These are phyloP conservation scores for Plasmodium knowlesi DNA, from an alignment of 169 alveolate genomes.

Conservation along the genomic window DNA sequence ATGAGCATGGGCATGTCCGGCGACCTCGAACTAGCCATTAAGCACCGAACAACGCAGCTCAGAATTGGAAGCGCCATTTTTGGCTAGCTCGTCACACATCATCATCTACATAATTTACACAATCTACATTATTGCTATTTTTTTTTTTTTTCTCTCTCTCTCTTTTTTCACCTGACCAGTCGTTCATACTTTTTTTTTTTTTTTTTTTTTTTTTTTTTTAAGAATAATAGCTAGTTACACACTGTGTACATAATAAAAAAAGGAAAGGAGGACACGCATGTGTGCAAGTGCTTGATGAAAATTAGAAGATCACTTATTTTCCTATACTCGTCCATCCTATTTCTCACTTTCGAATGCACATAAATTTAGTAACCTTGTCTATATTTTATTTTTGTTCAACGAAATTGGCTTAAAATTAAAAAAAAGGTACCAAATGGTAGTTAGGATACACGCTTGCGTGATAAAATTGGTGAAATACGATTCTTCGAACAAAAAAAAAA, in stretches of 20 bases:
- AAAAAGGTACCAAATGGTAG: background rate
- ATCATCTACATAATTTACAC: background rate
- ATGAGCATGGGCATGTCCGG: conserved; percentile 95
- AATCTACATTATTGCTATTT: background rate
- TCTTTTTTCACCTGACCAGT: background rate
- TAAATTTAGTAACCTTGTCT: conserved; percentile 3
- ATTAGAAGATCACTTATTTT: background rate
- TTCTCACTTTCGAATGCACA: background rate
- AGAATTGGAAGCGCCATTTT: conserved; percentile 94
- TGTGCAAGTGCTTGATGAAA: background rate
- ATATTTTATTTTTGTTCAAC: background rate
- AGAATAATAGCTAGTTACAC: background rate
- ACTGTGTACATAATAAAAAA: background rate
- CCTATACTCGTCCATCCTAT: background rate
- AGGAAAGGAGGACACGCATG: background rate
- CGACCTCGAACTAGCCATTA: conserved; percentile 93
- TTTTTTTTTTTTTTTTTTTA: background rate
- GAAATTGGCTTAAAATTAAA: conserved; percentile 6
- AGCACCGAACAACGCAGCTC: conserved; percentile 90
- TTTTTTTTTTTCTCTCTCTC: background rate
- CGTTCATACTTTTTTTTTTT: conserved; percentile 9
- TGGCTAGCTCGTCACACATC: background rate
- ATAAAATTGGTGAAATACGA: background rate
- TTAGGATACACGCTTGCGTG: background rate
- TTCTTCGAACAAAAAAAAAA: conserved; percentile 14